Base-by-base conservation (phyloP, 495 filamentous ascomycete species). In the Trichoderma parareesei region DNA sequence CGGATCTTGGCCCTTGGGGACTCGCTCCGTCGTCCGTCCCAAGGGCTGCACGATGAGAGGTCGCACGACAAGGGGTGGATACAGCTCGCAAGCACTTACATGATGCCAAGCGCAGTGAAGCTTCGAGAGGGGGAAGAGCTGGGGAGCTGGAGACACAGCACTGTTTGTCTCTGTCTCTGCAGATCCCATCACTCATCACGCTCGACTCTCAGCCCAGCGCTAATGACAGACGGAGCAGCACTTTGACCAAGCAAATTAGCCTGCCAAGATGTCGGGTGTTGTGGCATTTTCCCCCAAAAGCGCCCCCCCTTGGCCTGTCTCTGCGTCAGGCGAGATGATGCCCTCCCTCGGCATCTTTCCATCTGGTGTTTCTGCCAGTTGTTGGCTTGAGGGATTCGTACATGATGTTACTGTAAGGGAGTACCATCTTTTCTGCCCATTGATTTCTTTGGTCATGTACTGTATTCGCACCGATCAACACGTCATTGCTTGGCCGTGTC, bases 271-370 rank as follows among this genome's bases (percentile, higher is more conserved):
- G 27, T 27, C 27, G 27, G 27, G 46, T 6, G 5, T 49, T 18
- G 27, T 49, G 16, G 14, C 46, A 16, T 49, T n/a, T 5, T 49
- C 46, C 46, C 18, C 46, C 46, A 49, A 18, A 49, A 18, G 16
- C 14, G 10, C 0, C 0, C 14, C 46, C 46, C 46, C 46, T 14
- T 41, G 40, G 46, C 14, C 18, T 49, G 27, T 2, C 7, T 49
- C n/a, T 18, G n/a, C 46, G 18, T 49, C 46, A 18, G 14, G 4
- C 18, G 46, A 49, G 2, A 49, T 49, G 46, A 49, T 49, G 46
- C 46, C 46, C 46, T 49, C 46, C 46, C 46, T 49, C 46, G 46
- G 46, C 14, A 49, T n/a, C 14, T 49, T 49, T 49, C 46, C 46
- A 49, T 49, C 14, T 49, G 46, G 4, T 18, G 14, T 49, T n/a